Conservation (phyloP, 2,329 filamentous ascomycete species). For the Cytospora piceae region DNA sequence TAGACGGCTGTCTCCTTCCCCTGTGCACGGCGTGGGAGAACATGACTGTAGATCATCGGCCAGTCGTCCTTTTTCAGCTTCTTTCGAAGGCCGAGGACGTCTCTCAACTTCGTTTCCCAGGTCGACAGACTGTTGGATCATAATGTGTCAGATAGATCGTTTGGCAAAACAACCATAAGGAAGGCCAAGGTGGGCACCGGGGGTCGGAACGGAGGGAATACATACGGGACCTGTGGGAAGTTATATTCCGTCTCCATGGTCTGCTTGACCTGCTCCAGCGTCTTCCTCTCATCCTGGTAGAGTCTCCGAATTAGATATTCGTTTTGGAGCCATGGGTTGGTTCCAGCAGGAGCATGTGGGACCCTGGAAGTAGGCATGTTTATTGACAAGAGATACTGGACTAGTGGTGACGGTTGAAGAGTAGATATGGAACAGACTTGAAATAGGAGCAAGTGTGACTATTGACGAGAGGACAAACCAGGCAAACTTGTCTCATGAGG, state of each 20-base stretch:
- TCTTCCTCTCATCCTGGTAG: conserved; percentile 16
- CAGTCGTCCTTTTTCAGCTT: conserved; percentile 2
- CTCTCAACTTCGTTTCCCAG: conserved; percentile 6
- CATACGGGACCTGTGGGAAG: conserved; percentile 9
- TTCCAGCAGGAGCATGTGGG: not conserved
- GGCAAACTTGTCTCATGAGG: not conserved
- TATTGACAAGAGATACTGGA: not conserved
- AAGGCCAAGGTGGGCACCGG: not conserved
- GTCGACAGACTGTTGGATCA: not conserved
- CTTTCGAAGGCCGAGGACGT: conserved; percentile 3
- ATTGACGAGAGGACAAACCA: not conserved
- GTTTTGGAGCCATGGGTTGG: not conserved
- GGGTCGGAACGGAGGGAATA: not conserved
- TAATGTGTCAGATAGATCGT: not conserved
- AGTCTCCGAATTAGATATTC: not conserved
- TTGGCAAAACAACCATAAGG: not conserved
- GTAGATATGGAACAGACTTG: not conserved
- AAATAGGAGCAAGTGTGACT: not conserved
- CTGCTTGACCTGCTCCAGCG: conserved; percentile 3
- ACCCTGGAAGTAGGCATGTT: not conserved
- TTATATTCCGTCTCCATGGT: conserved; percentile 5
- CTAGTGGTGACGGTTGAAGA: too few species aligned
- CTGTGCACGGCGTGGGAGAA: not conserved
- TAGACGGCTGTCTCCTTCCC: not conserved
- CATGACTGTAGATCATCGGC: not conserved